A percentile compares a stretch with the other conserved stretches of the same genome.
These are phyloP conservation scores for Achaetomiella virescens DNA, from an alignment of 495 filamentous ascomycete genomes.

Conservation along the genomic window DNA sequence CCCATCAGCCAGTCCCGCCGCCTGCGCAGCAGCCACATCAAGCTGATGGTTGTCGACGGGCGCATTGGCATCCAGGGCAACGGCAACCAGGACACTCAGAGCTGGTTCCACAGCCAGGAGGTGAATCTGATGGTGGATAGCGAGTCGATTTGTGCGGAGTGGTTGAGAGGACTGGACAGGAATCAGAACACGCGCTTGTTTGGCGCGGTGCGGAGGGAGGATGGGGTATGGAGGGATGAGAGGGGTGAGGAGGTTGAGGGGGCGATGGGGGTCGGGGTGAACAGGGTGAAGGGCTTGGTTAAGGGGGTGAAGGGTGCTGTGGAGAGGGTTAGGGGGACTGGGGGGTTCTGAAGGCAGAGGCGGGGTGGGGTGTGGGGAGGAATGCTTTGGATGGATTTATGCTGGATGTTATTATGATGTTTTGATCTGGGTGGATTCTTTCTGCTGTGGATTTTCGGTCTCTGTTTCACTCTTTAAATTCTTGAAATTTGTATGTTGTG, in stretches of 20 bases:
- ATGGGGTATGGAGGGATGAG: conserved; percentile 57
- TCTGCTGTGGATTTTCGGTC: too few relatives aligned
- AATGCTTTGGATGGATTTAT: too few relatives aligned
- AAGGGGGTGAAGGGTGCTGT: conserved; percentile 58
- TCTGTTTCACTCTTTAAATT: too few relatives aligned
- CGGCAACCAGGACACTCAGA: conserved; percentile 79
- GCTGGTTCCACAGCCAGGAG: conserved; percentile 71
- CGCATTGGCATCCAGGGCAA: conserved; percentile 63
- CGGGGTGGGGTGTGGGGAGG: background rate
- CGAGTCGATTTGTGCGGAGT: conserved; percentile 49
- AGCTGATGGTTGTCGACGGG: conserved; percentile 67
- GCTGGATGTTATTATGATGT: too few relatives aligned
- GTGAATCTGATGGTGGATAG: conserved; percentile 69
- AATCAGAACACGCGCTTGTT: conserved; percentile 68
- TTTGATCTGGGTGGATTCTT: too few relatives aligned
- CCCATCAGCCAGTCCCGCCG: conserved; percentile 60
- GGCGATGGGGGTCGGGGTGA: conserved; percentile 53
- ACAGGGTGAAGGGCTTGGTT: conserved; percentile 55
- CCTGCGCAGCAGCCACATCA: conserved; percentile 64
- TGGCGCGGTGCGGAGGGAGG: conserved; percentile 48
- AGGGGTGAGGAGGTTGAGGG: conserved; percentile 51
- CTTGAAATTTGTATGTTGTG: too few relatives aligned
- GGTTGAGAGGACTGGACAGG: conserved; percentile 54
- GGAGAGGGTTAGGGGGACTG: conserved; percentile 53
- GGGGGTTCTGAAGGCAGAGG: conserved; percentile 43